Percentiles rank a stretch among this genome's conserved stretches.
Conservation (phyloP, 441 rosid species). For the Populus hybrid region DNA sequence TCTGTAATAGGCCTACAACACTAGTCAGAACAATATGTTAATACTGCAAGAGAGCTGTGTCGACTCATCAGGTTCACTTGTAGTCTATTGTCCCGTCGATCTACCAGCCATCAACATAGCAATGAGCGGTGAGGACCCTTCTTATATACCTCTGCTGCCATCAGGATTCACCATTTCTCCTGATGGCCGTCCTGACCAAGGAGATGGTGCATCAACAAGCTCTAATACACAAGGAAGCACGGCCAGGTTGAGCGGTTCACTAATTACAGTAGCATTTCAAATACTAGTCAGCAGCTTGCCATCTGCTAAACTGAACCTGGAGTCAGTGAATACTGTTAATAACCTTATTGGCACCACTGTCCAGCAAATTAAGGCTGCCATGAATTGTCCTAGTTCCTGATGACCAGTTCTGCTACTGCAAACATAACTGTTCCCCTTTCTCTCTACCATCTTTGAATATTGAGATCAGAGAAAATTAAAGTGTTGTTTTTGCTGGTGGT, state of each 20-base stretch:
- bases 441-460: constrained; percentile 49
- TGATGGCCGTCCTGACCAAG: constrained; percentile 43
- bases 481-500: constrained; percentile 27
- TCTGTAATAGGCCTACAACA: constrained; percentile 57
- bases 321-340: constrained; percentile 91
- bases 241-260: constrained; percentile 58
- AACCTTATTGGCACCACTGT: constrained; percentile 82
- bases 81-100: constrained; percentile 89
- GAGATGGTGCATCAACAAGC: constrained; percentile 77
- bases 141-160: constrained; percentile 80
- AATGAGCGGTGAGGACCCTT: constrained; percentile 93
- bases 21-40: constrained; percentile 80
- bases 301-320: constrained; percentile 84
- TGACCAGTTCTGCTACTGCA: constrained; percentile 35
- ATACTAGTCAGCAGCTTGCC: constrained; percentile 89
- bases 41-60: constrained; percentile 95
- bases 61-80: constrained; percentile 79
- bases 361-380: constrained; percentile 87
- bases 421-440: constrained; percentile 33
- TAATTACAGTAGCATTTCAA: constrained; percentile 93
- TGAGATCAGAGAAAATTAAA: constrained; percentile 38
- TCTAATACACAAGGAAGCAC: constrained; percentile 30
- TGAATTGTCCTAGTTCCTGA: constrained; percentile 77
- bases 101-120: constrained; percentile 74
- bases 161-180: constrained; percentile 88